These are phyloP conservation scores for Gossypium herbaceum DNA, from an alignment of 345 rosid species.

Conservation along the genomic window DNA sequence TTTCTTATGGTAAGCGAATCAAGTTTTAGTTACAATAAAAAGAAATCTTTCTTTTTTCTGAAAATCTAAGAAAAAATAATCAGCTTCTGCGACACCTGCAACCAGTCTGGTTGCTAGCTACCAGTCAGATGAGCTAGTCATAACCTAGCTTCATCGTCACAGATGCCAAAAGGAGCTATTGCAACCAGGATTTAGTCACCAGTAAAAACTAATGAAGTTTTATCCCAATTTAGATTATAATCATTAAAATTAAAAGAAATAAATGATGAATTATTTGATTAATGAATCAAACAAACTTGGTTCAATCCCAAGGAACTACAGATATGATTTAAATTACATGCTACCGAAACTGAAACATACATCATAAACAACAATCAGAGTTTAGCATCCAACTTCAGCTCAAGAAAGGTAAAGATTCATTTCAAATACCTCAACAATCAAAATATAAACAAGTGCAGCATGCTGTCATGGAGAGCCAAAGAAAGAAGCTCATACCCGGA, in stretches of 20 bases:
- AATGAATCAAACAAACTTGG: constrained; percentile 4
- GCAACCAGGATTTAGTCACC: not conserved
- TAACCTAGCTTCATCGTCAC: not conserved
- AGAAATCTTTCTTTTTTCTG: not conserved
- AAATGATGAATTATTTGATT: not conserved
- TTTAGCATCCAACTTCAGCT: not conserved
- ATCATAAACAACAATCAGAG: constrained; percentile 8
- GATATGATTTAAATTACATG: not conserved
- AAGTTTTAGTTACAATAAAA: not conserved
- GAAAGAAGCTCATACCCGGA: not conserved
- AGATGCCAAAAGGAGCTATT: not conserved
- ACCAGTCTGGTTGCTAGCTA: not conserved
- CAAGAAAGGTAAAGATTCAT: constrained; percentile 3
- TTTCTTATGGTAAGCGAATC: not conserved
- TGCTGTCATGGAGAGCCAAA: constrained; percentile 6
- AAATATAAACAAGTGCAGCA: constrained; percentile 12
- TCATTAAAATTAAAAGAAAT: not conserved
- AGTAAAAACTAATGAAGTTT: not conserved
- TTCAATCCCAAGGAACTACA: not conserved
- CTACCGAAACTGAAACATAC: not conserved
- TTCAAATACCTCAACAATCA: constrained; percentile 17
- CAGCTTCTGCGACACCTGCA: not conserved
- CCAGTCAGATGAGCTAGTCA: not conserved
- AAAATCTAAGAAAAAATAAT: not conserved
- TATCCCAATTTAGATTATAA: not conserved